Evolutionary conservation across 306 rosid species (phyloP), one percentile per base, ranked within the genome.

Genomic region (Nissolia schottii): DNA sequence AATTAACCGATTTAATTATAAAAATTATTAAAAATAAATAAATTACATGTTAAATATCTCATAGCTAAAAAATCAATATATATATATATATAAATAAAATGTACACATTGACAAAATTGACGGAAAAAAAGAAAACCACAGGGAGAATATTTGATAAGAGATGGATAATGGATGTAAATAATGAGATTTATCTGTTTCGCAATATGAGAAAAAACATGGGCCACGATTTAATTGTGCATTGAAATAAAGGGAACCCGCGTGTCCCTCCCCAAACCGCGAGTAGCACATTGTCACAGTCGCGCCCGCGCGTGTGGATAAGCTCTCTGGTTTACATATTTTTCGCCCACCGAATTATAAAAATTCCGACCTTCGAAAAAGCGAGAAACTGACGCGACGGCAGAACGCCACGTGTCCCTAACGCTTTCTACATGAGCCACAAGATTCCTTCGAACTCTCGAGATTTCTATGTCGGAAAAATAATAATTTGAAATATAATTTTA

Each of bases 341-440:
- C 48, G 31, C 45, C 76, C 80, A 61, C 70, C 60, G 57, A 68
- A 71, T 58, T 59, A 63, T 56, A 50, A 58, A 13, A 22, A 1
- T 24, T 13, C 28, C 20, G 16, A 23, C 13, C 13, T 5, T 55
- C 18, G 7, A 41, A 65, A 63, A 35, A 43, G 76, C 8, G 50
- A 32, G n/a, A 64, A 15, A 20, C 7, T 50, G 79, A 70, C 73
- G 27, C 14, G 34, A 79, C 59, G 23, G 0, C 4, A 2, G 9
- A 0, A 16, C 29, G 77, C 82, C 95, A 80, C 80, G 74, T 79
- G 74, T 57, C 29, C 15, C 1, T 14, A 25, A 29, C 53, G 63
- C 79, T 35, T 43, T 69, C 37, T 57, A 71, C 76, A 34, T 34
- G 78, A 86, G 84, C 95, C 95, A 85, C 92, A 85, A 67, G 91